phyloP scores from a whole-genome alignment of 495 filamentous ascomycete genomes.

The Aspergillus conjunctus region DNA sequence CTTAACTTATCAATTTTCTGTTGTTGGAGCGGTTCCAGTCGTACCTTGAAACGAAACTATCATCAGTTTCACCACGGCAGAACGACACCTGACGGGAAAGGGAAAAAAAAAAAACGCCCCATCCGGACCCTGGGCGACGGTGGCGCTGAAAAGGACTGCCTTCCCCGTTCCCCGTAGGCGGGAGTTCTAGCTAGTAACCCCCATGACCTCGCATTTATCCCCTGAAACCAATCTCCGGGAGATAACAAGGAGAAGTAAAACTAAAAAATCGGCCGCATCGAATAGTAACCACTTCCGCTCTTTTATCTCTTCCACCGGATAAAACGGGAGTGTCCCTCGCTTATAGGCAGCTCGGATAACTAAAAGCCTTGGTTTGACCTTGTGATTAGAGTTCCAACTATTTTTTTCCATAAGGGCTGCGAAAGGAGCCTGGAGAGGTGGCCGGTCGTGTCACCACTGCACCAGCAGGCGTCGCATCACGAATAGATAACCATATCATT shows the following conservation, averaged over 20 bases:
- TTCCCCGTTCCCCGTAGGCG: background rate
- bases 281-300: background rate
- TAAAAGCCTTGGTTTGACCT: background rate
- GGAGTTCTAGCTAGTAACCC: background rate
- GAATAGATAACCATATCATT: too few species aligned
- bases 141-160: background rate
- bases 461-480: too few species aligned
- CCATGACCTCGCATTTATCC: background rate
- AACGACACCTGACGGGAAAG: background rate
- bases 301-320: background rate
- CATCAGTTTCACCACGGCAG: background rate
- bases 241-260: background rate
- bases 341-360: background rate
- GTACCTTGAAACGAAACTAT: background rate
- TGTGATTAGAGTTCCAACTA: background rate
- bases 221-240: background rate
- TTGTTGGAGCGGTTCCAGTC: background rate
- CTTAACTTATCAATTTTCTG: background rate
- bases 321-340: background rate
- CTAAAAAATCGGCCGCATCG: background rate
- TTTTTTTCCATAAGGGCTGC: background rate
- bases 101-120: constrained; percentile 2
- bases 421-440: background rate
- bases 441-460: background rate
- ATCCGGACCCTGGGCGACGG: background rate